Evolutionary conservation across 2,329 filamentous ascomycete species (phyloP).

Genomic region (Xylariaceae sp.): DNA sequence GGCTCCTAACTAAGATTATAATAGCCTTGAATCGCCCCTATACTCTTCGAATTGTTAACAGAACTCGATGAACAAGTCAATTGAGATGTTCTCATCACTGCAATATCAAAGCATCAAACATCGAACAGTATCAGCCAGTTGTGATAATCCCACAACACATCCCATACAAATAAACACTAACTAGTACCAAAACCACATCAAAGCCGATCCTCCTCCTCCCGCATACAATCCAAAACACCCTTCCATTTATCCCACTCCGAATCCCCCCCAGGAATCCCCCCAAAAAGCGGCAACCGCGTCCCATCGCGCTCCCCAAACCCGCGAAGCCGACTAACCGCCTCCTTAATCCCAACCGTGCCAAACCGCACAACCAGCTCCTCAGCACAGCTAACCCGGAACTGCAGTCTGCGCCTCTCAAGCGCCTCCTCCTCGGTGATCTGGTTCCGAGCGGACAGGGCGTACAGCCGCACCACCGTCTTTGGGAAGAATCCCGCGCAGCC

Average conservation of each 20-base stretch:
- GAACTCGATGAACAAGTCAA: not conserved
- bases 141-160: not conserved
- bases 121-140: too few relatives aligned
- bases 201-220: conserved; percentile 29
- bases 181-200: not conserved
- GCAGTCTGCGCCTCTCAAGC: conserved; percentile 50
- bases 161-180: not conserved
- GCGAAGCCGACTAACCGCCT: conserved; percentile 56
- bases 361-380: conserved; percentile 59
- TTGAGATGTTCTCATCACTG: not conserved
- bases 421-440: conserved; percentile 37
- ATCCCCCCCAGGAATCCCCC: conserved; percentile 55
- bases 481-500: conserved; percentile 53
- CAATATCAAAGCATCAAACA: too few relatives aligned
- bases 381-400: conserved; percentile 57
- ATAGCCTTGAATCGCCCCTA: not conserved
- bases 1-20: not conserved
- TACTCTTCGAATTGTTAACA: not conserved
- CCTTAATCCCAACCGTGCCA: conserved; percentile 62
- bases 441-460: conserved; percentile 40
- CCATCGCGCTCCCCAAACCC: conserved; percentile 57
- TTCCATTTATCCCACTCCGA: conserved; percentile 47
- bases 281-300: conserved; percentile 54
- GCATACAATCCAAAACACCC: conserved; percentile 40
- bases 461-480: conserved; percentile 55